Percentiles rank a stretch among this genome's conserved stretches.
phyloP scores from a whole-genome alignment of 2,329 filamentous ascomycete genomes.

The Aspergillus puulaauensis region DNA sequence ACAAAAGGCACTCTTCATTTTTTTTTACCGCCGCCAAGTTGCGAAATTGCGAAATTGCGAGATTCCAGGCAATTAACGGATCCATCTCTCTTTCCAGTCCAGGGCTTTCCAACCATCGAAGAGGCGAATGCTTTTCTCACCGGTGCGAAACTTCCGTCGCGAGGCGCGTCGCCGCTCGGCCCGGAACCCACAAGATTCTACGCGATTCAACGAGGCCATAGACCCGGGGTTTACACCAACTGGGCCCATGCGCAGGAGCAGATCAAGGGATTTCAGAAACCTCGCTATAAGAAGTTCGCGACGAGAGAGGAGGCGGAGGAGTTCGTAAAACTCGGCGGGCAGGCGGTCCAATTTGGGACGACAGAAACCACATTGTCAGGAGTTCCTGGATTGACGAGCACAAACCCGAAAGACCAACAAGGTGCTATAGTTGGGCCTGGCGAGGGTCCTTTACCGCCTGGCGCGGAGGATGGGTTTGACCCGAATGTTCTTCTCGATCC shows the following conservation, averaged over 20 bases:
- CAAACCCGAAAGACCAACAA: conserved; percentile 44
- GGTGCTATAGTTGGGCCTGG: conserved; percentile 51
- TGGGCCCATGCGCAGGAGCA: conserved; percentile 72
- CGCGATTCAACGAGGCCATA: conserved; percentile 57
- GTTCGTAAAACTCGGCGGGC: conserved; percentile 59
- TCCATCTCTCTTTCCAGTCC: conserved; percentile 55
- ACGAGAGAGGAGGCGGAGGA: conserved; percentile 72
- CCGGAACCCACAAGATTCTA: conserved; percentile 55
- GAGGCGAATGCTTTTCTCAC: conserved; percentile 79
- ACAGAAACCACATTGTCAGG: conserved; percentile 33
- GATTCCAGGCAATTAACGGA: neutral
- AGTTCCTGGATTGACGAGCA: conserved; percentile 40
- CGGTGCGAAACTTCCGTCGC: conserved; percentile 52
- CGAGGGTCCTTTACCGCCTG: conserved; percentile 55
- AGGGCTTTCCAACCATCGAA: conserved; percentile 70
- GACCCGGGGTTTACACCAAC: conserved; percentile 62
- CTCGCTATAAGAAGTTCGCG: conserved; percentile 67
- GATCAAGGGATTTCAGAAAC: conserved; percentile 70
- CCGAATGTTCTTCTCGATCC: conserved; percentile 56
- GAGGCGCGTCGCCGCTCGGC: conserved; percentile 35
- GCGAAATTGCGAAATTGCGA: neutral
- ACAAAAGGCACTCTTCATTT: neutral
- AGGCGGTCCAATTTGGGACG: conserved; percentile 24
- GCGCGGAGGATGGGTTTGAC: conserved; percentile 63
- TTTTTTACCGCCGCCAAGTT: too few relatives aligned